These are phyloP conservation scores for Myxozyma udenii DNA, from an alignment of 805 yeast genomes.

Conservation along the genomic window DNA sequence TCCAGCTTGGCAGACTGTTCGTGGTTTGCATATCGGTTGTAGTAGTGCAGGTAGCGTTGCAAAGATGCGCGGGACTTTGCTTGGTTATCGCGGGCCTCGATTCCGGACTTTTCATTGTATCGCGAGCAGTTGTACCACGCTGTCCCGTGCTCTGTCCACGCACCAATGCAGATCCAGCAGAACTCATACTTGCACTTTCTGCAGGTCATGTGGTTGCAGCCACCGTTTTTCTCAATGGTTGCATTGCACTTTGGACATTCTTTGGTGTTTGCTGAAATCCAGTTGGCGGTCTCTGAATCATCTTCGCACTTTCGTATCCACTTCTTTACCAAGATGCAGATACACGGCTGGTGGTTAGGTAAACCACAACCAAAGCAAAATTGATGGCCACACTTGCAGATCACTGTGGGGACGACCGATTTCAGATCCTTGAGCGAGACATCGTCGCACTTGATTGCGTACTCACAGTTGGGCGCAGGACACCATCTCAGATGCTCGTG, in stretches of 20 bases:
- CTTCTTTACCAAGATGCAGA: conserved; percentile 61
- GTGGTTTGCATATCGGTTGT: conserved; percentile 70
- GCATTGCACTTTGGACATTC: conserved; percentile 80
- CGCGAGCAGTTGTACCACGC: conserved; percentile 65
- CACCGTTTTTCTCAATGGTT: conserved; percentile 88
- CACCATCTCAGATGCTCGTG: conserved; percentile 63
- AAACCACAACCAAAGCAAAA: conserved; percentile 76
- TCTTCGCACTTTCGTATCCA: conserved; percentile 82
- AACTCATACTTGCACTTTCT: conserved; percentile 71
- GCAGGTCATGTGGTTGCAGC: conserved; percentile 96
- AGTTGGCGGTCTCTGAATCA: conserved; percentile 82
- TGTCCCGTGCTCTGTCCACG: conserved; percentile 69
- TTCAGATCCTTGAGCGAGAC: conserved; percentile 29
- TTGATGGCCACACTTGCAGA: conserved; percentile 61
- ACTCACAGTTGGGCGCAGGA: conserved; percentile 76
- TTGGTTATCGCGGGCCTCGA: conserved; percentile 42
- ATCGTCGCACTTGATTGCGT: conserved; percentile 47
- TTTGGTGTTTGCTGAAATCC: conserved; percentile 83
- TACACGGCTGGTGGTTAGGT: conserved; percentile 81
- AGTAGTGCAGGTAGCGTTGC: conserved; percentile 69
- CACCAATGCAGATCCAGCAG: conserved; percentile 88
- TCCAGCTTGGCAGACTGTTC: conserved; percentile 75
- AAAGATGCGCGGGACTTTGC: conserved; percentile 50
- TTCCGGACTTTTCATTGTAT: conserved; percentile 47
- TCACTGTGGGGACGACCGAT: conserved; percentile 61